phyloP scores from a whole-genome alignment of 2,329 filamentous ascomycete species.

The Xylariaceae sp. region DNA sequence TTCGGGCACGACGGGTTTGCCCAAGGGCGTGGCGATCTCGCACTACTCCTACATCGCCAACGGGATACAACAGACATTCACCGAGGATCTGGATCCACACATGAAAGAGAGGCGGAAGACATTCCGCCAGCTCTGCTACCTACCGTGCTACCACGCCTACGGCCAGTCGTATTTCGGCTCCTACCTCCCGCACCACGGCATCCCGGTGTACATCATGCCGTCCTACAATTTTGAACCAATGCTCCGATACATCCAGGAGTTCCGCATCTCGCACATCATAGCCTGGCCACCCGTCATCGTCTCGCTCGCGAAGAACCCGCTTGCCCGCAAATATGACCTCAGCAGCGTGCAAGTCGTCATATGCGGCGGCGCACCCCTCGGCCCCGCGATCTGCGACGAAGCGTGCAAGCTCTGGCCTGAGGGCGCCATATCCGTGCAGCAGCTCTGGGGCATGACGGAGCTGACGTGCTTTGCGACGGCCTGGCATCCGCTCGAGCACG shows the following conservation, averaged over 20 bases:
- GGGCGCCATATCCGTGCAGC: conserved; percentile 40
- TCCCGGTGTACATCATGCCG: conserved; percentile 72
- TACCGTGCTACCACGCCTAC: conserved; percentile 73
- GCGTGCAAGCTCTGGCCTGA: conserved; percentile 51
- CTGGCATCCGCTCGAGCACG: conserved; percentile 50
- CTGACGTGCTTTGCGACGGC: conserved; percentile 64
- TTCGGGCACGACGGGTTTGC: conserved; percentile 71
- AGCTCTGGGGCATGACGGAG: conserved; percentile 89
- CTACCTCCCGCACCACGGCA: conserved; percentile 48
- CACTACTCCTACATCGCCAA: conserved; percentile 74
- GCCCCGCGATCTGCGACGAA: conserved; percentile 51
- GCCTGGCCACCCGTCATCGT: conserved; percentile 74
- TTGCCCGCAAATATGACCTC: conserved; percentile 61
- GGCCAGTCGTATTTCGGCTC: conserved; percentile 67
- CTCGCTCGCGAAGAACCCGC: conserved; percentile 65
- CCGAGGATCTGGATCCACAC: conserved; percentile 43
- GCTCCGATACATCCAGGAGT: conserved; percentile 62
- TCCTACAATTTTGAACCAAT: conserved; percentile 71
- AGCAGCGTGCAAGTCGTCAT: conserved; percentile 52
- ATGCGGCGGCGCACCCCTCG: conserved; percentile 64
- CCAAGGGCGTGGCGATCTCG: conserved; percentile 79
- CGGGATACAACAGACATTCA: conserved; percentile 52
- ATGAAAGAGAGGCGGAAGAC: conserved; percentile 39
- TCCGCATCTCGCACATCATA: conserved; percentile 60
- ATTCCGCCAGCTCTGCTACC: conserved; percentile 54